These are phyloP conservation scores for Ceratobasidium papillatum DNA, from an alignment of 1,284 basidiomycete genomes.

Conservation along the genomic window DNA sequence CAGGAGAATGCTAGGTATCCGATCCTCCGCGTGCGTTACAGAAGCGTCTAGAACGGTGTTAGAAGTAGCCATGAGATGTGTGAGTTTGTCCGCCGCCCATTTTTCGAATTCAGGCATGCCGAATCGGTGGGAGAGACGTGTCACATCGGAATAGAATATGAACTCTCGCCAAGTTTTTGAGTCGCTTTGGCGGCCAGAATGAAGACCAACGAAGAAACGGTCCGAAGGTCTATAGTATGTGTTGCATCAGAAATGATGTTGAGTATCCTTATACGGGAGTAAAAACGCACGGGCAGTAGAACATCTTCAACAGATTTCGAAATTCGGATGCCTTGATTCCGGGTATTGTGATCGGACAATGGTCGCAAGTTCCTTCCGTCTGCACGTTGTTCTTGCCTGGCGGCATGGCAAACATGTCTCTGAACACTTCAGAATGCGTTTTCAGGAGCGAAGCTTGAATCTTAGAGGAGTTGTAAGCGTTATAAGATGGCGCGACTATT, in stretches of 20 bases:
- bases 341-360: not conserved
- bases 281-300: not conserved
- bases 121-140: not conserved
- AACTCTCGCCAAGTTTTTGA: not conserved
- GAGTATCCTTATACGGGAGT: not conserved
- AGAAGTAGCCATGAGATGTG: not conserved
- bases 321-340: not conserved
- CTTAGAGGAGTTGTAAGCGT: not conserved
- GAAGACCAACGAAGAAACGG: not conserved
- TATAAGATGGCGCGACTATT: not conserved
- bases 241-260: too few species aligned
- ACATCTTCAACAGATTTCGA: not conserved
- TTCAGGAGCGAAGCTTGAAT: constrained; percentile 7
- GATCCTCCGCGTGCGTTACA: too few species aligned
- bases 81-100: constrained; percentile 2
- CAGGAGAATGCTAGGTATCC: too few species aligned
- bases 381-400: not conserved
- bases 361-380: not conserved
- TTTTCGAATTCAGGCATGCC: not conserved
- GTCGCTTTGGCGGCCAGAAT: not conserved
- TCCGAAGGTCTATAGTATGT: not conserved
- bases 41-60: too few species aligned
- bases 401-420: constrained; percentile 13
- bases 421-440: not conserved
- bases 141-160: not conserved